phyloP scores from a whole-genome alignment of 805 yeast genomes.

The Zygoascus flipseniorum region DNA sequence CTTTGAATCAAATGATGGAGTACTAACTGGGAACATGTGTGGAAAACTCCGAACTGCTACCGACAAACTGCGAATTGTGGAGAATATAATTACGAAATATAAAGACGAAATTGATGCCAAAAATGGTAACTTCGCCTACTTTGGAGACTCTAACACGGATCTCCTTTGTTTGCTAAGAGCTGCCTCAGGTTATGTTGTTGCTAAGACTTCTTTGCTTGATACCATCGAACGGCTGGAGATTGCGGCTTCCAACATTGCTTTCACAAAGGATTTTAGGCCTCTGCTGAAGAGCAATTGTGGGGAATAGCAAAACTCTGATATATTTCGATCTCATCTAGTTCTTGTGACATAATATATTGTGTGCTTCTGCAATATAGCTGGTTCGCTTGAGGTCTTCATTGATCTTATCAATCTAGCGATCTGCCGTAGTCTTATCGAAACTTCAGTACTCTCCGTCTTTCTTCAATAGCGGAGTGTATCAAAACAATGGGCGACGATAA shows the following conservation, averaged over 20 bases:
- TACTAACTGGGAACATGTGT: constrained; percentile 23
- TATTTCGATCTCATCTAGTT: too few species aligned
- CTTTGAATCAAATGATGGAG: constrained; percentile 28
- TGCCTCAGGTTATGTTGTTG: not conserved
- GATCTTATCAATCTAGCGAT: too few species aligned
- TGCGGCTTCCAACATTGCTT: not conserved
- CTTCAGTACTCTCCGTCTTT: too few species aligned
- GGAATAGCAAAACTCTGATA: too few species aligned
- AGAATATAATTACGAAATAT: constrained; percentile 11
- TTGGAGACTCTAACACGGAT: constrained; percentile 62
- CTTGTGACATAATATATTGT: too few species aligned
- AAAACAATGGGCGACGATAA: too few species aligned
- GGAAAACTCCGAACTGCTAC: constrained; percentile 41
- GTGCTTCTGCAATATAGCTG: too few species aligned
- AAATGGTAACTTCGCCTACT: constrained; percentile 31
- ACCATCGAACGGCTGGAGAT: not conserved
- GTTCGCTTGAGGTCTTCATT: too few species aligned
- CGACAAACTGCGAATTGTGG: constrained; percentile 37
- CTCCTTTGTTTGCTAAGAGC: constrained; percentile 25
- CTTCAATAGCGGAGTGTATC: too few species aligned
- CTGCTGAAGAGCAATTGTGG: not conserved
- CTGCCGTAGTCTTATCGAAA: too few species aligned
- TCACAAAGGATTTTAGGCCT: not conserved
- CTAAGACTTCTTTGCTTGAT: not conserved
- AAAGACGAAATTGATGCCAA: constrained; percentile 10